phyloP scores from a whole-genome alignment of 2,329 filamentous ascomycete species.

The Spiromastix sp. region DNA sequence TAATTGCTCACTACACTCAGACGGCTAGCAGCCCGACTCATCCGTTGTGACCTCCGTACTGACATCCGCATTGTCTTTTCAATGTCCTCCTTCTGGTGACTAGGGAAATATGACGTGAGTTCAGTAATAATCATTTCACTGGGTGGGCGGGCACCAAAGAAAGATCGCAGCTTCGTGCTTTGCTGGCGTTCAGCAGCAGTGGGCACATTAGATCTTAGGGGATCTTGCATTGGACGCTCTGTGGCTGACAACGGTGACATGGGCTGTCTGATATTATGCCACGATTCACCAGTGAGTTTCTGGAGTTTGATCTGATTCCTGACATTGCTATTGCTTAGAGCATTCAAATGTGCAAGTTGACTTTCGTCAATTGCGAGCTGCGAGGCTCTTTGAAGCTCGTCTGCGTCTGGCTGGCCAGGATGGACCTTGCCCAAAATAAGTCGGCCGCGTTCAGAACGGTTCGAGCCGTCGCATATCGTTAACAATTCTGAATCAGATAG shows the following conservation, averaged over 20 bases:
- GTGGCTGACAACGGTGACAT: conserved; percentile 58
- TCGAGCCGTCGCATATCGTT: conserved; percentile 79
- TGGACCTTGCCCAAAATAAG: conserved; percentile 90
- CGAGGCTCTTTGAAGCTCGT: conserved; percentile 78
- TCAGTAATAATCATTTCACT: conserved; percentile 97
- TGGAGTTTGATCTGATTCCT: conserved; percentile 80
- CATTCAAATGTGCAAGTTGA: conserved; percentile 58
- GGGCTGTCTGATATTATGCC: conserved; percentile 76
- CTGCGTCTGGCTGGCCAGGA: conserved; percentile 74
- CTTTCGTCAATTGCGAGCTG: conserved; percentile 83
- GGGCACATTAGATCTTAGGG: conserved; percentile 27
- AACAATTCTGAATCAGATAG: conserved; percentile 81
- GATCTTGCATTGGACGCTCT: conserved; percentile 34
- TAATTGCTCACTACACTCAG: conserved; percentile 89
- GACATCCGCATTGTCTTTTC: conserved; percentile 91
- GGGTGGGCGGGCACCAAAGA: conserved; percentile 84
- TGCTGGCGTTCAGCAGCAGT: conserved; percentile 21
- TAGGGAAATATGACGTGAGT: conserved; percentile 92
- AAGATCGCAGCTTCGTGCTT: conserved; percentile 41
- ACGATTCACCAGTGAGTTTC: conserved; percentile 77
- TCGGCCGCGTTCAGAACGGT: conserved; percentile 75
- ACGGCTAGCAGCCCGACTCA: conserved; percentile 87
- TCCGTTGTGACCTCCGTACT: conserved; percentile 75
- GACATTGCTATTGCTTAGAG: conserved; percentile 52
- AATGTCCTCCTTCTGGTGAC: conserved; percentile 87